Percentiles rank a stretch among this genome's conserved stretches.
These are phyloP conservation scores for Trifolium subterraneum DNA, from an alignment of 306 rosid genomes.

Conservation along the genomic window DNA sequence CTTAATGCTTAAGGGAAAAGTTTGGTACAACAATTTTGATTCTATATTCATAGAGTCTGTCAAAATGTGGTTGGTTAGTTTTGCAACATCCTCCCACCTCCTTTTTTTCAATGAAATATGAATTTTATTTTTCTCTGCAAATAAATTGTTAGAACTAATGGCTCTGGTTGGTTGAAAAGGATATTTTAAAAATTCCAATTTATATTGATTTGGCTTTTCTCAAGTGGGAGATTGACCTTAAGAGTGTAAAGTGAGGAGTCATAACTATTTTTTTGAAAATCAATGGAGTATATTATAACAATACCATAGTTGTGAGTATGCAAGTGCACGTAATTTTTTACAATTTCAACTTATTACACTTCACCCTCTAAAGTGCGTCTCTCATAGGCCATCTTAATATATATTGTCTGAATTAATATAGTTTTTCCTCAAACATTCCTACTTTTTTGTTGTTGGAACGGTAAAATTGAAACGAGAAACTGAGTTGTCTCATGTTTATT, in stretches of 20 bases:
- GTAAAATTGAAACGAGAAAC: no score
- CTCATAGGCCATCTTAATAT: not conserved
- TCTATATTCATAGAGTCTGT: not conserved
- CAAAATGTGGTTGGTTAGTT: constrained; percentile 18
- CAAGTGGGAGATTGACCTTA: not conserved
- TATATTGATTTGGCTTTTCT: not conserved
- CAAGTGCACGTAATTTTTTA: not conserved
- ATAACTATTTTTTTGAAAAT: not conserved
- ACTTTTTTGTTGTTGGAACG: no score
- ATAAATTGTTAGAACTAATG: constrained; percentile 10
- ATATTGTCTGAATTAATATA: no score
- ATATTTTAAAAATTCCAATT: not conserved
- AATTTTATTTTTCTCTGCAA: not conserved
- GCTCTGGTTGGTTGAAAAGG: not conserved
- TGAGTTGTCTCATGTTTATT: not conserved
- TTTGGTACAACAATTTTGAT: constrained; percentile 6
- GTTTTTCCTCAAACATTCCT: no score
- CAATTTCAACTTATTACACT: not conserved
- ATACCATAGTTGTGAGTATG: not conserved
- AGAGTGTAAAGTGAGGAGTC: not conserved
- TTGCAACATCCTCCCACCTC: not conserved
- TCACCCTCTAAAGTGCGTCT: not conserved
- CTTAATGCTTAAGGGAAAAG: constrained; percentile 29
- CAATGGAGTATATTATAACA: not conserved
- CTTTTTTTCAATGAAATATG: not conserved